Evolutionary conservation across 2,329 filamentous ascomycete genomes (phyloP).

Genomic region (Nemania bipapillata): DNA sequence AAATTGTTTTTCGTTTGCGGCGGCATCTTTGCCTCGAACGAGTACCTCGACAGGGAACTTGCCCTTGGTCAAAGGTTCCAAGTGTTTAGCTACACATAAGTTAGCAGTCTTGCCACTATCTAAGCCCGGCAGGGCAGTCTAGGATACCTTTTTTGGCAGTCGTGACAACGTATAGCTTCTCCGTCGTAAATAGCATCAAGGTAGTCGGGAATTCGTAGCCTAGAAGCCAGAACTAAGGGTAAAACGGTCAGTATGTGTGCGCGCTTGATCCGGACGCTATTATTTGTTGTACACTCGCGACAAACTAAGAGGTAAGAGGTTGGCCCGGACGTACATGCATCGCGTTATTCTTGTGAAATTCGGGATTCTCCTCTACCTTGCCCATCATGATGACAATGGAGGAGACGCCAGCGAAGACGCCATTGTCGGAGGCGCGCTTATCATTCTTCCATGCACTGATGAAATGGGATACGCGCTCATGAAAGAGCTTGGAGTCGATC

Average conservation of each 20-base stretch:
- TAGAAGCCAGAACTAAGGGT: conserved; percentile 87
- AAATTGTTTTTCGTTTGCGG: conserved; percentile 91
- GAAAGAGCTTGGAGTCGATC: conserved; percentile 93
- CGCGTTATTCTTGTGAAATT: conserved; percentile 95
- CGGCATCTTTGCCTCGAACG: conserved; percentile 88
- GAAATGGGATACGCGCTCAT: conserved; percentile 89
- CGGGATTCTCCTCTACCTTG: conserved; percentile 87
- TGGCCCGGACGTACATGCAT: conserved; percentile 76
- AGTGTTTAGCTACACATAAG: conserved; percentile 77
- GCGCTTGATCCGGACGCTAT: background rate
- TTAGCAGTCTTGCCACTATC: conserved; percentile 50
- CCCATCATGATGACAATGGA: conserved; percentile 93
- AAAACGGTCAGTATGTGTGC: conserved; percentile 19
- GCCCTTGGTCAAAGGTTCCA: conserved; percentile 90
- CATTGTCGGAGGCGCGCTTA: conserved; percentile 81
- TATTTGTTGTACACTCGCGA: background rate
- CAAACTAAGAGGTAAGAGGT: background rate
- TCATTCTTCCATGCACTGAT: conserved; percentile 95
- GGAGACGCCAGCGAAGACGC: conserved; percentile 83
- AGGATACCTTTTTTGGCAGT: conserved; percentile 91
- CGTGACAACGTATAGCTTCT: conserved; percentile 90
- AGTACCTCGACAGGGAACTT: conserved; percentile 93
- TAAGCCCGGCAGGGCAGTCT: background rate
- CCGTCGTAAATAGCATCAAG: conserved; percentile 88
- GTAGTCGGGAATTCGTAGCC: conserved; percentile 99